Evolutionary conservation across 495 filamentous ascomycete species (phyloP).

Genomic region (Echria macrotheca): DNA sequence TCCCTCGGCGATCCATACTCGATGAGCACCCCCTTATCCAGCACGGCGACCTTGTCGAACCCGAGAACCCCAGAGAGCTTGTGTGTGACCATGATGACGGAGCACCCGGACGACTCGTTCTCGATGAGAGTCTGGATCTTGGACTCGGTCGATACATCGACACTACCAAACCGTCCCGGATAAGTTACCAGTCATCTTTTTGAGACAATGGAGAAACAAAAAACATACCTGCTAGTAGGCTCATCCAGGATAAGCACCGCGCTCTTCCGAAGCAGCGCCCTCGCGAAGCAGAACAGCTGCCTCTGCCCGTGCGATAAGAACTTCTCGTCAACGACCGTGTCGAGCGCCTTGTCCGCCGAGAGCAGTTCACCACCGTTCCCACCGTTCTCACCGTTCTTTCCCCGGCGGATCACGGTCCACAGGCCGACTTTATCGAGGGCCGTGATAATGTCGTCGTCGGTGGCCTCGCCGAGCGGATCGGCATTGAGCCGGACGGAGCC

Average conservation of each 20-base stretch:
- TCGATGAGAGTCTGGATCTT: constrained; percentile 36
- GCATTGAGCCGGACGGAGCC: background rate
- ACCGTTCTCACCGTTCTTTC: too few species aligned
- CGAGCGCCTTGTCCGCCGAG: background rate
- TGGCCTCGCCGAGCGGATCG: constrained; percentile 3
- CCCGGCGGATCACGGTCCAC: background rate
- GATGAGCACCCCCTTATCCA: constrained; percentile 32
- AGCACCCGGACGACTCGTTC: constrained; percentile 34
- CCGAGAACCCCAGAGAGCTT: constrained; percentile 35
- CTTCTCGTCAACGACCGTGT: background rate
- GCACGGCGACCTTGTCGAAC: constrained; percentile 37
- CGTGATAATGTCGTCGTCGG: constrained; percentile 1
- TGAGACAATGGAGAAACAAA: too few species aligned
- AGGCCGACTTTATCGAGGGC: constrained; percentile 3
- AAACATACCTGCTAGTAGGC: constrained; percentile 23
- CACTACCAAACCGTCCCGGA: too few species aligned
- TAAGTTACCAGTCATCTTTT: too few species aligned
- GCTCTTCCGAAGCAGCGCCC: constrained; percentile 44
- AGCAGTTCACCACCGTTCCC: too few species aligned
- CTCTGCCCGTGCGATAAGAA: constrained; percentile 51
- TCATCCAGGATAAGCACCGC: constrained; percentile 28
- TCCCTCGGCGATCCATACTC: constrained; percentile 17
- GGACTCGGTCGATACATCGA: constrained; percentile 37
- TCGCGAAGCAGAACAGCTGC: constrained; percentile 56
- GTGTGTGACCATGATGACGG: constrained; percentile 40